Conservation (phyloP, 2,329 filamentous ascomycete genomes). For the Incumbomyces lentus region DNA sequence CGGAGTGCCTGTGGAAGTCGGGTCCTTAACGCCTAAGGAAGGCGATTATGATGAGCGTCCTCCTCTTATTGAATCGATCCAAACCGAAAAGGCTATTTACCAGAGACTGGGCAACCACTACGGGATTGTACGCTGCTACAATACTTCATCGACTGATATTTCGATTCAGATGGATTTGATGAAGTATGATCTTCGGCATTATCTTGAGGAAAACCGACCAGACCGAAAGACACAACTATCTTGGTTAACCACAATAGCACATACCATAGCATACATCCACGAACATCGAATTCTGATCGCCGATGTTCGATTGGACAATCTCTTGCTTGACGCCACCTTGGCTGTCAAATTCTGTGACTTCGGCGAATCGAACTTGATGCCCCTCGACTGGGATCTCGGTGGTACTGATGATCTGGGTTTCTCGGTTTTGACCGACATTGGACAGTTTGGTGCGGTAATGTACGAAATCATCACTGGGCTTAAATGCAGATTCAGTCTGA, state of each 20-base stretch:
- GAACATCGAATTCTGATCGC: conserved; percentile 11
- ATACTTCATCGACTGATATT: conserved; percentile 5
- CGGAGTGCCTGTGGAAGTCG: conserved; percentile 10
- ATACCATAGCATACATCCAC: conserved; percentile 14
- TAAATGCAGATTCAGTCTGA: conserved; percentile 22
- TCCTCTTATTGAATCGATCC: conserved; percentile 10
- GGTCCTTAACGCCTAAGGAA: conserved; percentile 11
- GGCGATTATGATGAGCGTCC: conserved; percentile 15
- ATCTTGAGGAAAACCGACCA: conserved; percentile 8
- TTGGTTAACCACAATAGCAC: conserved; percentile 13
- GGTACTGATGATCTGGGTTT: conserved; percentile 22
- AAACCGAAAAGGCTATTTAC: conserved; percentile 13
- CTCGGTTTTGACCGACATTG: conserved; percentile 24
- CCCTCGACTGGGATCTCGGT: conserved; percentile 21
- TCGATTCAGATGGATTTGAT: conserved; percentile 16
- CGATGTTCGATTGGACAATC: conserved; percentile 14
- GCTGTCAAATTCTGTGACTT: conserved; percentile 25
- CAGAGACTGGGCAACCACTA: not conserved
- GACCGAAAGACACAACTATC: conserved; percentile 6
- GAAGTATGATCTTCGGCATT: conserved; percentile 16
- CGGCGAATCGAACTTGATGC: conserved; percentile 21
- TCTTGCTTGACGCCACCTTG: conserved; percentile 17
- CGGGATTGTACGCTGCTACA: conserved; percentile 10
- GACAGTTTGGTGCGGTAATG: conserved; percentile 24
- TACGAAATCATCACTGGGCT: conserved; percentile 22